A percentile compares a stretch with the other conserved stretches of the same genome.
These are phyloP conservation scores for Flaveria floridana DNA, from an alignment of 140 eudicot genomes.

Conservation along the genomic window DNA sequence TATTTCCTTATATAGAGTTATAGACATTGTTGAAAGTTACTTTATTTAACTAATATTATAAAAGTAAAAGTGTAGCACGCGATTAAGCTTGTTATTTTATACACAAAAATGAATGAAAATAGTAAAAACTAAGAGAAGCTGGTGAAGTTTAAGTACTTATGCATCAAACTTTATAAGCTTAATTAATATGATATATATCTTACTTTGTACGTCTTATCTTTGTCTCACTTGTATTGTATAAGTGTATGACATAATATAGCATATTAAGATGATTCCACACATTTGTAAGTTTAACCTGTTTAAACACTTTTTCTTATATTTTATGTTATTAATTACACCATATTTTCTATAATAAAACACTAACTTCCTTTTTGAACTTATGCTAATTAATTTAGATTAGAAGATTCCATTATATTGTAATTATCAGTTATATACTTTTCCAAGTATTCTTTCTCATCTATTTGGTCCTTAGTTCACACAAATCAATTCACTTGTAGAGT, in stretches of 20 bases:
- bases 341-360: not conserved
- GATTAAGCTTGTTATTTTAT: not conserved
- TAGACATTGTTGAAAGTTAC: not conserved
- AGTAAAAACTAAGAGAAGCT: not conserved
- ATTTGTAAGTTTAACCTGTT: not conserved
- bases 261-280: not conserved
- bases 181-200: not conserved
- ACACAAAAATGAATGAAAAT: not conserved
- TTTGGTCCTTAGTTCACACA: slow-evolving; percentile 21
- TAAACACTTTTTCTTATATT: not conserved
- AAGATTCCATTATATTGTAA: slow-evolving; percentile 19
- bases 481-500: slow-evolving; percentile 26
- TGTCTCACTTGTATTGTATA: not conserved
- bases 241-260: not conserved
- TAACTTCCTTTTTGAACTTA: not conserved
- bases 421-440: not conserved
- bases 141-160: not conserved
- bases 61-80: not conserved
- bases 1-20: not conserved
- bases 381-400: not conserved
- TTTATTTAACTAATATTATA: not conserved
- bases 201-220: not conserved
- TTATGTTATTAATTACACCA: not conserved
- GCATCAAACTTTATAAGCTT: not conserved
- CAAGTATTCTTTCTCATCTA: slow-evolving; percentile 3